Conservation (phyloP, 345 rosid genomes). For the Euclidium syriacum region DNA sequence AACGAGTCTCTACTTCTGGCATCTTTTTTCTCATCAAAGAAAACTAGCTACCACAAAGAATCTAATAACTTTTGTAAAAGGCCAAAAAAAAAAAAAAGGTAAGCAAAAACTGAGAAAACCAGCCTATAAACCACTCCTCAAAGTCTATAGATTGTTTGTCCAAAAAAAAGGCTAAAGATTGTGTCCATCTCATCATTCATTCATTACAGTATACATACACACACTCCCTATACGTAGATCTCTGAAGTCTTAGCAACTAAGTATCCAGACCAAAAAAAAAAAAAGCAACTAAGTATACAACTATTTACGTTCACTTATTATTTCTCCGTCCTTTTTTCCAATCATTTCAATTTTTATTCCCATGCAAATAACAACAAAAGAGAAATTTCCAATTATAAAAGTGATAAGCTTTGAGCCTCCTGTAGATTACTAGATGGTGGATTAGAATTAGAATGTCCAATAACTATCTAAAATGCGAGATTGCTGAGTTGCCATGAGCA, state of each 20-base stretch:
- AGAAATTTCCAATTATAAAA: not conserved
- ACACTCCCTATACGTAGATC: not conserved
- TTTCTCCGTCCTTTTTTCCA: not conserved
- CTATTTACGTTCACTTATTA: not conserved
- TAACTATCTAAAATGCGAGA: not conserved
- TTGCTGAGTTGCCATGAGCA: not conserved
- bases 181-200: conserved; percentile 11
- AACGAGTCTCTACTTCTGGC: not conserved
- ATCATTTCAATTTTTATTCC: conserved; percentile 15
- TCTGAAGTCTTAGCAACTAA: conserved; percentile 28
- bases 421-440: not conserved
- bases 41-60: conserved; percentile 11
- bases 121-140: conserved; percentile 26
- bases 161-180: too few relatives aligned
- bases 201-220: not conserved
- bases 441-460: not conserved
- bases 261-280: too few relatives aligned
- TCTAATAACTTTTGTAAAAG: conserved; percentile 15
- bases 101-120: conserved; percentile 13
- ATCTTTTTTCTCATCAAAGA: not conserved
- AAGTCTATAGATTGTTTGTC: conserved; percentile 28
- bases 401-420: not conserved
- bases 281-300: conserved; percentile 30
- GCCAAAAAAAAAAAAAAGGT: conserved; percentile 3
- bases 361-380: conserved; percentile 25